Evolutionary conservation across 2,329 filamentous ascomycete species (phyloP), one percentile per base, ranked within the genome.

Genomic region (Chaetoscypha palmicola): DNA sequence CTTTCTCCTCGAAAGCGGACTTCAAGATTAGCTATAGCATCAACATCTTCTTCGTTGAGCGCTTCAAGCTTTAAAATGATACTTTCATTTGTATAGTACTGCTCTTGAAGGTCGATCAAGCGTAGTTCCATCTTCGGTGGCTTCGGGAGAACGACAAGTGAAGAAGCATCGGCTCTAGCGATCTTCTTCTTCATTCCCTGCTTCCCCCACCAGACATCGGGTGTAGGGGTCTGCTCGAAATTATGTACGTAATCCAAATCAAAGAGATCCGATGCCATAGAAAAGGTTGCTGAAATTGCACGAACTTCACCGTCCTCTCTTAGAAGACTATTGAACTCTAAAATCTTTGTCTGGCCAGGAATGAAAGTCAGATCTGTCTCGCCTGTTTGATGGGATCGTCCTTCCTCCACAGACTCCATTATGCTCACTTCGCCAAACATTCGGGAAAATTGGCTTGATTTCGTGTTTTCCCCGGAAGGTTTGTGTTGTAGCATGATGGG

Each of bases 51-150:
- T 38, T 81, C 81, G 54, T 98, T 98, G 45, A 79, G 58, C 2
- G 96, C 68, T 33, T 83, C 76, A 30, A 97, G 70, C 0, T 73
- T 67, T 17, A 97, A 63, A 5, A 69, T 68, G 21, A 96, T 76
- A 0, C 69, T 63, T 66, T 98, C 92, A 56, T 94, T 84, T 1
- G 85, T 86, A 60, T 95, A 97, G 62, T 91, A 94, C 43, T 89
- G 81, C 10, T 78, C 73, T 45, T 74, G 69, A 5, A 82, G 64
- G 31, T 78, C 73, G 2, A 76, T 69, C 8, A 87, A 67, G 20
- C 69, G 74, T 35, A 98, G 77, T 54, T 87, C 81, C 68, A 98
- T 79, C 64, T 96, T 97, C 0, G 92, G 92, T 21, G 91, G 92
- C 52, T 94, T 86, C 1, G 92, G 91, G 42, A 89, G 72, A 19